Base-by-base conservation (phyloP, 305 asterid genomes). In the Andrographis paniculata region DNA sequence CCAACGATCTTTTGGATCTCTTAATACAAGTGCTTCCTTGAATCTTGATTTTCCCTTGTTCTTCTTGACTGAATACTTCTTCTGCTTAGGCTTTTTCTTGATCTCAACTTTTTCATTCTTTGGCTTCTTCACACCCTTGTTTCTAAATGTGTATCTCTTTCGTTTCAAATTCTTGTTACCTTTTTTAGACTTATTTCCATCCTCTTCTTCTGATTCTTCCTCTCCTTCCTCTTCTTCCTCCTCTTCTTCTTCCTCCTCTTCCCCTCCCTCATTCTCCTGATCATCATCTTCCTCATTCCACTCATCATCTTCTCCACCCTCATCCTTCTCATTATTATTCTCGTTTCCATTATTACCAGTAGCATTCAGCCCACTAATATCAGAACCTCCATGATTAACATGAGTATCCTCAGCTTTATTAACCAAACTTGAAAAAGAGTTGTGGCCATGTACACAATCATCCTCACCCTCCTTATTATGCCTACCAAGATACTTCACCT, bases 1-100 rank as follows among this genome's bases (percentile, higher is more conserved):
- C 95, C 98, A 89, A 48, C 98, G 79, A 58, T 80, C 92, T 67
- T 82, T 89, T 42, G 95, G 94, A 62, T 78, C 70, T 42, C 73
- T 78, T 31, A 58, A 54, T 70, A 65, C 63, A 35, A 65, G 41
- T 42, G 75, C 65, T 42, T 74, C 78, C 64, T 62, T 78, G 64
- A 61, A 76, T 60, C 63, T 81, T 62, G 42, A 64, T 22, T 43
- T 69, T 27, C 54, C 45, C 56, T 64, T 74, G 28, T 47, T 58
- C 59, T 60, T 69, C 59, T 46, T 76, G 17, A 20, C 18, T 15
- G 31, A 45, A 20, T n/a, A 52, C 46, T 63, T 74, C 52, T 69
- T 74, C 46, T 58, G 70, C 48, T 59, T 70, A 52, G 48, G 53
- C 51, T 64, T 72, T 24, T 55, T 56, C 55, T 42, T 53, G 48